Evolutionary conservation across 177 flowering plant species (phyloP).

Genomic region (Vitis hybrid): DNA sequence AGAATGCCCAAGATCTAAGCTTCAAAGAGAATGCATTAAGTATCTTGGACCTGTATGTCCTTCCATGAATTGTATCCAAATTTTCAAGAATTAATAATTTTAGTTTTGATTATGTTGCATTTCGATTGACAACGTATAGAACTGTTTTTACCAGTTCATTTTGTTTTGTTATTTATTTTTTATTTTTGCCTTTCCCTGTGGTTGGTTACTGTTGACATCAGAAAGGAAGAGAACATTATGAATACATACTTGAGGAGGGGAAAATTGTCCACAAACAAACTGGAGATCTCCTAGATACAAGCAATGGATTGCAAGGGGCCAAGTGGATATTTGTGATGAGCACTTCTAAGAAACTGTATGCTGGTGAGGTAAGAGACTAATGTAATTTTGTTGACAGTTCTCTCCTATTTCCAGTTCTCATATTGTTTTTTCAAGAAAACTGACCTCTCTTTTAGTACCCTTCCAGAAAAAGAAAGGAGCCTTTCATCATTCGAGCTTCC

Average conservation of each 20-base stretch:
- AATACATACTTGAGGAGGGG: conserved; percentile 61
- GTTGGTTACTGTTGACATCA: conserved; percentile 25
- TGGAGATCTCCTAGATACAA: conserved; percentile 62
- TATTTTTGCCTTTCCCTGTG: not conserved
- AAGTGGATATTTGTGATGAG: conserved; percentile 98
- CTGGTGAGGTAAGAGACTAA: conserved; percentile 62
- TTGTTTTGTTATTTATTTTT: not conserved
- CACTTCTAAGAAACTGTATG: conserved; percentile 70
- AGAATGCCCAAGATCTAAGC: conserved; percentile 77
- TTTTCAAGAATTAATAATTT: not conserved
- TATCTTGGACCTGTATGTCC: conserved; percentile 94
- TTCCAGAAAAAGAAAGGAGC: conserved; percentile 88
- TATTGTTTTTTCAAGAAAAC: not conserved
- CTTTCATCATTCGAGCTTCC: conserved; percentile 96
- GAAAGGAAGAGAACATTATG: conserved; percentile 82
- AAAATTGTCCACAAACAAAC: conserved; percentile 58
- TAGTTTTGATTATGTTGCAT: not conserved
- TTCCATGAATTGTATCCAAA: not conserved
- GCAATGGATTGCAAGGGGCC: conserved; percentile 27
- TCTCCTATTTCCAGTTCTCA: not conserved
- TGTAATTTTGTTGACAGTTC: not conserved
- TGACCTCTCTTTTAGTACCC: not conserved
- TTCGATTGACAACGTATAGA: not conserved
- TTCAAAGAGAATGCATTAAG: conserved; percentile 75
- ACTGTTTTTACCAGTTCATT: not conserved